phyloP scores from a whole-genome alignment of 139 green algal genomes.

The Coelastrella sp. region DNA sequence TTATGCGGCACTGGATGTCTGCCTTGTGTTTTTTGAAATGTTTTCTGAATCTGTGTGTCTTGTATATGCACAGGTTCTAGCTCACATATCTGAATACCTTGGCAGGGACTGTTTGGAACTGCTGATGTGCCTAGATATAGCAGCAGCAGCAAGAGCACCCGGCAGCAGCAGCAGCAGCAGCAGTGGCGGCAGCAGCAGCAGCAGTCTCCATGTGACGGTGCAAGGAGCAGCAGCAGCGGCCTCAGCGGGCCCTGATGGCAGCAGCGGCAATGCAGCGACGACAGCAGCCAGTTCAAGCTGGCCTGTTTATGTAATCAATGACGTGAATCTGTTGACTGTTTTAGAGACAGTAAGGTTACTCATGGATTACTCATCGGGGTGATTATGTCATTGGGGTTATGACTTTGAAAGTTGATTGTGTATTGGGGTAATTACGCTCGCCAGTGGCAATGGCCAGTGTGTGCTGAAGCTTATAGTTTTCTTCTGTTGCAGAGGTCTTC shows the following conservation, averaged over 20 bases:
- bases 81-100: neutral
- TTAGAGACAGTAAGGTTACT: neutral
- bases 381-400: no score
- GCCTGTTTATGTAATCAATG: neutral
- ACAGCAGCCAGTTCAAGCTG: neutral
- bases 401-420: no score
- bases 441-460: no score
- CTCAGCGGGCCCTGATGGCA: neutral
- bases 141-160: neutral
- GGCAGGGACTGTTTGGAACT: neutral
- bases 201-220: neutral
- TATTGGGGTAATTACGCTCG: no score
- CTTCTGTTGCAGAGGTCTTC: no score
- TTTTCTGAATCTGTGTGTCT: neutral
- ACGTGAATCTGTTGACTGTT: neutral
- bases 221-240: neutral
- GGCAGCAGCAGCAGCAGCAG: neutral
- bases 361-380: no score
- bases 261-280: neutral
- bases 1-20: neutral
- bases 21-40: neutral
- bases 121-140: neutral
- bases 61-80: neutral
- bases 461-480: no score
- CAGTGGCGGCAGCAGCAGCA: neutral